These are phyloP conservation scores for Penicillium sp. DNA, from an alignment of 2,329 filamentous ascomycete genomes.

Conservation along the genomic window DNA sequence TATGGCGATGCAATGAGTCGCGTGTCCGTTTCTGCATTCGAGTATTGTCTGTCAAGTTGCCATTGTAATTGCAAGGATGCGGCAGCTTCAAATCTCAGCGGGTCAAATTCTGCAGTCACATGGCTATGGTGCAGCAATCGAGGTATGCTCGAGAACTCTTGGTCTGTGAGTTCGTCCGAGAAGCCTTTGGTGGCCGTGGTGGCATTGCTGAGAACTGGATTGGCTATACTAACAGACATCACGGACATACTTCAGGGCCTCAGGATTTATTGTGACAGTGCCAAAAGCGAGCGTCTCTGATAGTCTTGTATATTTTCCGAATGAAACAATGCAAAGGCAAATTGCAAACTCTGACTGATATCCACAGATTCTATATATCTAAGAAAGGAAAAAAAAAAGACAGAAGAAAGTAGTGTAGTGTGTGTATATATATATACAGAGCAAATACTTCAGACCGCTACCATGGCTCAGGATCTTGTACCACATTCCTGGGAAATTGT, in stretches of 20 bases:
- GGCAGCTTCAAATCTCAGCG: conserved; percentile 37
- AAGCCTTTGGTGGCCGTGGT: not conserved
- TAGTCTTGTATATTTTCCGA: not conserved
- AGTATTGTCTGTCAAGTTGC: not conserved
- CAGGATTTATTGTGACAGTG: not conserved
- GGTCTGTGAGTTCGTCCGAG: not conserved
- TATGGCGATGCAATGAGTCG: conserved; percentile 73
- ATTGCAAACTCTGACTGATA: not conserved
- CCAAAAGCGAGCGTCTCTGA: not conserved
- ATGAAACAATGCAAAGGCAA: too few relatives aligned
- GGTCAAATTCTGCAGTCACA: conserved; percentile 35
- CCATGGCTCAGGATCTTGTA: conserved; percentile 13
- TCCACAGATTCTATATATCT: not conserved
- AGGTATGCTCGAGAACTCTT: not conserved
- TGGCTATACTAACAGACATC: not conserved
- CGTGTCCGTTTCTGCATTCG: conserved; percentile 20
- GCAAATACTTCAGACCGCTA: conserved; percentile 13
- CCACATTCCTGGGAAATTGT: conserved; percentile 22
- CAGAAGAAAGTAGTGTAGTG: not conserved
- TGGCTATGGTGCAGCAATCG: conserved; percentile 32
- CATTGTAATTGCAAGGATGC: conserved; percentile 34
- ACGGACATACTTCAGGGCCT: not conserved
- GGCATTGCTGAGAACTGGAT: not conserved
- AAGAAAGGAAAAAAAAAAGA: not conserved
- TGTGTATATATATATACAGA: not conserved